phyloP scores from a whole-genome alignment of 2,329 filamentous ascomycete species.

The Orbilia ellipsospora region DNA sequence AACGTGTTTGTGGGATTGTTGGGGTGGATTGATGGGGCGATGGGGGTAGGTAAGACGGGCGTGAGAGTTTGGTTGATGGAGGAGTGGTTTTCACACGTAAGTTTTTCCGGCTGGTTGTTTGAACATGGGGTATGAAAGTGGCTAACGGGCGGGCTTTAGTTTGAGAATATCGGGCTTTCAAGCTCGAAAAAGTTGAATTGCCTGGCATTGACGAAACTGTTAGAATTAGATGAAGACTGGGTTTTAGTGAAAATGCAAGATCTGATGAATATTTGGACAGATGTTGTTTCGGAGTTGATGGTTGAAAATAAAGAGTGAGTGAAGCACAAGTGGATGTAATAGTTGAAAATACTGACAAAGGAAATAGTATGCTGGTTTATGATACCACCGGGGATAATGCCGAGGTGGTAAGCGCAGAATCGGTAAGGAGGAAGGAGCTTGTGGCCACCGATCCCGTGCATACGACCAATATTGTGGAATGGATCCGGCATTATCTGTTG shows the following conservation, averaged over 20 bases:
- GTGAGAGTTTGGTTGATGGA: conserved; percentile 66
- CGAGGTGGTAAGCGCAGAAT: conserved; percentile 52
- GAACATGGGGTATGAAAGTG: not conserved
- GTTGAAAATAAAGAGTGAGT: conserved; percentile 70
- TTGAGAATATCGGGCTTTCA: conserved; percentile 58
- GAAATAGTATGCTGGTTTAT: conserved; percentile 55
- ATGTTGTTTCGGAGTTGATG: conserved; percentile 73
- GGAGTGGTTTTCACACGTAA: conserved; percentile 64
- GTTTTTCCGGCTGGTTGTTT: conserved; percentile 20
- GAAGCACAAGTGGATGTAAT: conserved; percentile 60
- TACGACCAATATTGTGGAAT: conserved; percentile 72
- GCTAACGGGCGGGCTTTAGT: conserved; percentile 38
- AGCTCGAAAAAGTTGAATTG: conserved; percentile 72
- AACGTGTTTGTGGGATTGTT: conserved; percentile 70
- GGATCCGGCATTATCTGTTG: conserved; percentile 72
- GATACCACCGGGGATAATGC: conserved; percentile 49
- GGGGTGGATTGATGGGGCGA: conserved; percentile 51
- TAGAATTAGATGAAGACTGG: conserved; percentile 72
- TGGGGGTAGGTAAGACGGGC: conserved; percentile 60
- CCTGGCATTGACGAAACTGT: conserved; percentile 76
- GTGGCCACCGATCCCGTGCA: conserved; percentile 74
- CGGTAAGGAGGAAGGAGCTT: conserved; percentile 61
- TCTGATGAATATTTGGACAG: conserved; percentile 80
- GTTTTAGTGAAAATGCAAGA: conserved; percentile 74
- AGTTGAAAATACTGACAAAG: conserved; percentile 5